Evolutionary conservation across 768 basidiomycete species (phyloP).

Genomic region (Phanerochaete carnosa): DNA sequence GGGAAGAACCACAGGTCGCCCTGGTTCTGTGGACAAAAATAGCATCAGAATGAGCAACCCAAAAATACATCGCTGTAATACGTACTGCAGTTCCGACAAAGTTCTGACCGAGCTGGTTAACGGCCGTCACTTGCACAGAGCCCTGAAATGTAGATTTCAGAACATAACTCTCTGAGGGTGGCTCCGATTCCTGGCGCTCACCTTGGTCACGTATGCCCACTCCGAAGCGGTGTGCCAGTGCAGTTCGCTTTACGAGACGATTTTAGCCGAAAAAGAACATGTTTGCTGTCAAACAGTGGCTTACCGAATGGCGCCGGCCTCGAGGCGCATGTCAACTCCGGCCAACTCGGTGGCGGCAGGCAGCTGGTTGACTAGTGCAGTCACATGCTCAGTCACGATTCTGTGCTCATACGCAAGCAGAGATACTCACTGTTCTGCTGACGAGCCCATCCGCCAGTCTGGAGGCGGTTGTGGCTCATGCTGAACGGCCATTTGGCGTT

Average conservation of each 20-base stretch:
- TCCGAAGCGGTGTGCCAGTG: slow-evolving; percentile 28
- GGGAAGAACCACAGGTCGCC: slow-evolving; percentile 17
- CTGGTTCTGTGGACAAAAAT: neutral
- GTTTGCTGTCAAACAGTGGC: neutral
- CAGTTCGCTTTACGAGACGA: slow-evolving; percentile 19
- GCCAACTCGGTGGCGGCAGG: slow-evolving; percentile 21
- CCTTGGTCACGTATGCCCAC: slow-evolving; percentile 26
- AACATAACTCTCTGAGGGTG: neutral
- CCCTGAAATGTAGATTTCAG: slow-evolving; percentile 5
- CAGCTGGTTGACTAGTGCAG: slow-evolving; percentile 13
- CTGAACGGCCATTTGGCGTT: slow-evolving; percentile 67
- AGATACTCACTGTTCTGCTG: slow-evolving; percentile 48
- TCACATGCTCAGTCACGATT: neutral
- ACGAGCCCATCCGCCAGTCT: slow-evolving; percentile 65
- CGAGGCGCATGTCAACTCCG: slow-evolving; percentile 29
- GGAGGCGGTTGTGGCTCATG: slow-evolving; percentile 56
- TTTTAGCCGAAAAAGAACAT: neutral
- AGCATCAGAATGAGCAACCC: too few relatives aligned
- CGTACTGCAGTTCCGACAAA: slow-evolving; percentile 47
- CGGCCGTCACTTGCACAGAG: slow-evolving; percentile 25
- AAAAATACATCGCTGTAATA: neutral
- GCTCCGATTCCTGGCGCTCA: slow-evolving; percentile 11
- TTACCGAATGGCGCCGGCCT: slow-evolving; percentile 22
- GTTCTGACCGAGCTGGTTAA: slow-evolving; percentile 46
- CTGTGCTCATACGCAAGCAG: neutral